Evolutionary conservation across 768 basidiomycete species (phyloP).

Genomic region (Trametes elegans): DNA sequence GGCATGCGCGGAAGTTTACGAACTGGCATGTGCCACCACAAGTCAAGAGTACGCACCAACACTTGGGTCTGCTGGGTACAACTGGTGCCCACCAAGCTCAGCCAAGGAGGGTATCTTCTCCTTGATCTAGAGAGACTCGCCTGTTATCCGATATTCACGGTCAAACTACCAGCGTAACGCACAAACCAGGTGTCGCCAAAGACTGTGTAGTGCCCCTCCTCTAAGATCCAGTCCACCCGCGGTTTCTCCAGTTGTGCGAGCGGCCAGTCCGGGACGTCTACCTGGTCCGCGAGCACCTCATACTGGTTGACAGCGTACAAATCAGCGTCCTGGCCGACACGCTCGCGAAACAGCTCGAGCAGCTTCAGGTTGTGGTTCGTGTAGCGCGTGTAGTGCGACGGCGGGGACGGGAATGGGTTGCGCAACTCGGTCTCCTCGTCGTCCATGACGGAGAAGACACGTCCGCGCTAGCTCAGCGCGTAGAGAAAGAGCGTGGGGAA

Average conservation of each 20-base stretch:
- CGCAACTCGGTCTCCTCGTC: conserved; percentile 74
- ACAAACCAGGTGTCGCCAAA: conserved; percentile 94
- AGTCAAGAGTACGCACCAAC: conserved; percentile 45
- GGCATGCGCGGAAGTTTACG: not conserved
- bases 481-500: not conserved
- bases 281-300: conserved; percentile 65
- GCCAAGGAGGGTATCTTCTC: conserved; percentile 80
- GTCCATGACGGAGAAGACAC: conserved; percentile 43
- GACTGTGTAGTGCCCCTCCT: conserved; percentile 77
- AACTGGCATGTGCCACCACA: not conserved
- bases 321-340: conserved; percentile 36
- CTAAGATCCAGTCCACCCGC: conserved; percentile 86
- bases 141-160: too few species aligned
- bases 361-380: conserved; percentile 71
- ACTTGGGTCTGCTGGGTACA: conserved; percentile 73
- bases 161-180: conserved; percentile 30
- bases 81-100: conserved; percentile 75
- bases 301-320: conserved; percentile 50
- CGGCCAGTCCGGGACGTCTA: conserved; percentile 76
- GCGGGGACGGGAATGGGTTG: conserved; percentile 89
- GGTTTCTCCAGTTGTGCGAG: conserved; percentile 79
- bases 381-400: conserved; percentile 79
- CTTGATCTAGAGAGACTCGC: conserved; percentile 55
- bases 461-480: too few species aligned
- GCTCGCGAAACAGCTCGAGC: conserved; percentile 58